Evolutionary conservation across 2,329 filamentous ascomycete species (phyloP), one percentile per base, ranked within the genome.

Genomic region (Aureobasidium vineae): DNA sequence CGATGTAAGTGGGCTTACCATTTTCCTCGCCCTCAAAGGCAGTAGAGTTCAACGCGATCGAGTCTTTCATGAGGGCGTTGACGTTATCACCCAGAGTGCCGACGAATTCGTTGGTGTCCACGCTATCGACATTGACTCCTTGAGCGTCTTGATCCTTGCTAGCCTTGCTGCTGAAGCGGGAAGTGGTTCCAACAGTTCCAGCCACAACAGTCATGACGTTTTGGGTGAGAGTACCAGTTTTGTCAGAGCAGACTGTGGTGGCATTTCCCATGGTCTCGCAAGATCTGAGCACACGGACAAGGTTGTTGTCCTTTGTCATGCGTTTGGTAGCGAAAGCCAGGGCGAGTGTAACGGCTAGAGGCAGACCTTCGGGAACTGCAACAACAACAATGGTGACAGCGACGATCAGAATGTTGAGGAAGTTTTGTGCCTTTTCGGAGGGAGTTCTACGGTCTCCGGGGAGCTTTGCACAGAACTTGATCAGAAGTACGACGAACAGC

Each of bases 401-500:
- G 33, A 86, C 84, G 66, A 89, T 88, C 53, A 88, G 81, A 54
- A 88, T 87, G 33, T 83, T 80, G 69, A 88, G 76, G 73, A 88
- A 88, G 60, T 83, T 83, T 73, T 94, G 90, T 10, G 90, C 92
- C 79, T 96, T 97, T 63, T 87, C 77, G 2, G 90, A 87, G 3
- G 91, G 83, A 0, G 83, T 83, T 1, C 79, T 79, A 3, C 73
- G 70, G 67, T 85, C 81, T 21, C 77, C 72, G 3, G 84, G 83
- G 3, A 97, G 83, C 15, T 86, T 79, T 56, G 88, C 91, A 11
- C 95, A 81, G 74, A 96, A 97, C 72, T 92, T 86, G 79, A 97
- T 93, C 73, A 97, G 86, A 16, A 97, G 83, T 53, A 96, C 89
- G 54, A 94, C 83, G 78, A 97, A 97, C 54, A 97, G 82, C 11